These are phyloP conservation scores for Penstemon davidsonii DNA, from an alignment of 257 asterid species.

Conservation along the genomic window DNA sequence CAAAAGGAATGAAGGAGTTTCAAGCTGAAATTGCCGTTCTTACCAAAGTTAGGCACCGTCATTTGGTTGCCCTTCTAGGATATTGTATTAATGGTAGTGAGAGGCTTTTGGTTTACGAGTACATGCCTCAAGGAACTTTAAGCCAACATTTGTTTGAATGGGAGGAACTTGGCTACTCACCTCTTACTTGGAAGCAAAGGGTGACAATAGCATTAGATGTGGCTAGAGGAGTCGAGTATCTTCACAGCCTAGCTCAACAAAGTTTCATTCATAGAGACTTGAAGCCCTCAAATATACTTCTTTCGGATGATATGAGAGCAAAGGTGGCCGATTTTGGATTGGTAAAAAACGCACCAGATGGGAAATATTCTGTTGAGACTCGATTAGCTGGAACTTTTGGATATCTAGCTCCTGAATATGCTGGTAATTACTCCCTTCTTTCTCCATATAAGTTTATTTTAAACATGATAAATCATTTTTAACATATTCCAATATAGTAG, in stretches of 20 bases:
- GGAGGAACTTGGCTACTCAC: conserved; percentile 52
- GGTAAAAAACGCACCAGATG: conserved; percentile 90
- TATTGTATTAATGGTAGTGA: conserved; percentile 79
- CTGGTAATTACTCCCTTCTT: too few relatives aligned
- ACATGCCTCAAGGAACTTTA: conserved; percentile 93
- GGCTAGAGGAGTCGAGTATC: conserved; percentile 93
- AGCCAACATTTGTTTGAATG: conserved; percentile 86
- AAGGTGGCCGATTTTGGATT: conserved; percentile 97
- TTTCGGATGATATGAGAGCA: conserved; percentile 91
- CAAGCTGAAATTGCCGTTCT: conserved; percentile 94
- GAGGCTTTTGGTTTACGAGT: conserved; percentile 92
- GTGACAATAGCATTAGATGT: conserved; percentile 87
- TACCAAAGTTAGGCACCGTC: conserved; percentile 89
- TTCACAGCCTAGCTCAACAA: conserved; percentile 91
- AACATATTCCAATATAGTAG: not conserved
- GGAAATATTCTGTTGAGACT: conserved; percentile 90
- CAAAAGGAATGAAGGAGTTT: conserved; percentile 89
- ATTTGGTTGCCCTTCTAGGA: conserved; percentile 94
- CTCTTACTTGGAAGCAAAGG: conserved; percentile 84
- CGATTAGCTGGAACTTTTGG: conserved; percentile 94
- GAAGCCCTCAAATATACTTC: conserved; percentile 88
- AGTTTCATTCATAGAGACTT: conserved; percentile 93
- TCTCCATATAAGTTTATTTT: too few relatives aligned
- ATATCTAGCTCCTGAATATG: conserved; percentile 98
- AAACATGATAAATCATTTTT: too few relatives aligned